Evolutionary conservation across 2,329 filamentous ascomycete species (phyloP).

Genomic region (Penicillium crustosum): DNA sequence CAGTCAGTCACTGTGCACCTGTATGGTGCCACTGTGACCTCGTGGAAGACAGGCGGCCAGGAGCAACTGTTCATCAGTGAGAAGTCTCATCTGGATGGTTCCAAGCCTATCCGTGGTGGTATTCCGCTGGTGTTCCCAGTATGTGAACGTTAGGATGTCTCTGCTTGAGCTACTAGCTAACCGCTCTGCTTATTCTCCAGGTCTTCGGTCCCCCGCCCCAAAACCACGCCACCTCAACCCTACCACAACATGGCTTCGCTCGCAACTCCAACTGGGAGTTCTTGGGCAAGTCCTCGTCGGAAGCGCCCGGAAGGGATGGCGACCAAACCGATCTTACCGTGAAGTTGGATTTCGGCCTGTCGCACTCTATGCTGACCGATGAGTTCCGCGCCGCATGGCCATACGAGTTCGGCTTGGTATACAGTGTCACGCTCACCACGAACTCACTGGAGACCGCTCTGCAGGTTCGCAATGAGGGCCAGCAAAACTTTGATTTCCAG

Average conservation of each 20-base stretch:
- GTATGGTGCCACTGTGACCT: conserved; percentile 88
- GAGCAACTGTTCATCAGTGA: conserved; percentile 89
- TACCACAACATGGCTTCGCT: conserved; percentile 94
- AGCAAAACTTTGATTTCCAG: conserved; percentile 83
- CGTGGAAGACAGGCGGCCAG: conserved; percentile 78
- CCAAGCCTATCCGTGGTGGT: conserved; percentile 85
- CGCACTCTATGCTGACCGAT: conserved; percentile 67
- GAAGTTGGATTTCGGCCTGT: conserved; percentile 94
- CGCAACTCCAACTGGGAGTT: conserved; percentile 91
- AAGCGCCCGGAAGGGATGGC: conserved; percentile 33
- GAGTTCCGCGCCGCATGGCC: conserved; percentile 74
- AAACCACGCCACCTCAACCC: conserved; percentile 71
- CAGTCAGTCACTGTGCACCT: conserved; percentile 83
- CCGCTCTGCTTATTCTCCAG: conserved; percentile 39
- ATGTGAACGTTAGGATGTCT: conserved; percentile 36
- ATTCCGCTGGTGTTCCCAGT: conserved; percentile 93
- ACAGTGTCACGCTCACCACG: conserved; percentile 81
- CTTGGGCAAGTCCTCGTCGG: conserved; percentile 54
- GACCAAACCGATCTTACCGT: conserved; percentile 63
- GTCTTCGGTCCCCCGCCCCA: conserved; percentile 81
- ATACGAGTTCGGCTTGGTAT: conserved; percentile 83
- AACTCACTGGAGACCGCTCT: conserved; percentile 76
- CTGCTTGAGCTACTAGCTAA: conserved; percentile 13
- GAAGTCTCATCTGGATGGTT: conserved; percentile 76
- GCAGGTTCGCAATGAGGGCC: conserved; percentile 84